These are phyloP conservation scores for Dianthus caryophyllus DNA, from an alignment of 148 eudicot species.

Conservation along the genomic window DNA sequence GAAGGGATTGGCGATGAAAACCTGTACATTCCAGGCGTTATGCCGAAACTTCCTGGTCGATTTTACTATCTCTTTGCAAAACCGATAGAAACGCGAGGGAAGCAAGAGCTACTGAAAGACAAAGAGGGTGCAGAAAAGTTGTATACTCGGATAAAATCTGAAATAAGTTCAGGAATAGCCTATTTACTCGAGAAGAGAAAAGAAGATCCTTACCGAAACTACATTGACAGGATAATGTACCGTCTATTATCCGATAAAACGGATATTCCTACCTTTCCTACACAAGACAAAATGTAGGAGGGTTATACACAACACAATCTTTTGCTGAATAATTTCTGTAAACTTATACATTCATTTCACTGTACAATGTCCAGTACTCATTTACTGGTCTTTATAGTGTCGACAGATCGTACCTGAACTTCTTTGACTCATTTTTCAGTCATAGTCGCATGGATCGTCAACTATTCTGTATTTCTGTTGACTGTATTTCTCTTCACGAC, in stretches of 20 bases:
- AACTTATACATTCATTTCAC: neutral
- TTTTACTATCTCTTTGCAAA: conserved; percentile 69
- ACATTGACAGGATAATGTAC: conserved; percentile 50
- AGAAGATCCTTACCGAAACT: conserved; percentile 73
- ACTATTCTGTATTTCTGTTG: no score
- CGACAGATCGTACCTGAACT: no score
- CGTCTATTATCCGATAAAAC: conserved; percentile 32
- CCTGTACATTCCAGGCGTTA: conserved; percentile 20
- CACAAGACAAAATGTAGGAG: conserved; percentile 26
- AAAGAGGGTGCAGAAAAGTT: conserved; percentile 49
- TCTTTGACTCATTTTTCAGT: no score
- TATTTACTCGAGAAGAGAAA: conserved; percentile 63
- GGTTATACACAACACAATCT: conserved; percentile 3
- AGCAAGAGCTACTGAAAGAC: conserved; percentile 43
- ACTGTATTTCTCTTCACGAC: no score
- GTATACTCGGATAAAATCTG: conserved; percentile 51
- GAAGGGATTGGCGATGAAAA: conserved; percentile 7
- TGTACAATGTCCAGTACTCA: neutral
- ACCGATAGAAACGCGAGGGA: conserved; percentile 69
- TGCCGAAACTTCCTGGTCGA: conserved; percentile 80
- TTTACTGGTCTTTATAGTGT: neutral
- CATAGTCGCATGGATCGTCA: no score
- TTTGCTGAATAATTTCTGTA: conserved; percentile 5
- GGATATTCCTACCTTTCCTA: conserved; percentile 59
- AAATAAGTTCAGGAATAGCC: conserved; percentile 47